Base-by-base conservation (phyloP, 1,284 basidiomycete species). In the Stygiomarasmius scandens region DNA sequence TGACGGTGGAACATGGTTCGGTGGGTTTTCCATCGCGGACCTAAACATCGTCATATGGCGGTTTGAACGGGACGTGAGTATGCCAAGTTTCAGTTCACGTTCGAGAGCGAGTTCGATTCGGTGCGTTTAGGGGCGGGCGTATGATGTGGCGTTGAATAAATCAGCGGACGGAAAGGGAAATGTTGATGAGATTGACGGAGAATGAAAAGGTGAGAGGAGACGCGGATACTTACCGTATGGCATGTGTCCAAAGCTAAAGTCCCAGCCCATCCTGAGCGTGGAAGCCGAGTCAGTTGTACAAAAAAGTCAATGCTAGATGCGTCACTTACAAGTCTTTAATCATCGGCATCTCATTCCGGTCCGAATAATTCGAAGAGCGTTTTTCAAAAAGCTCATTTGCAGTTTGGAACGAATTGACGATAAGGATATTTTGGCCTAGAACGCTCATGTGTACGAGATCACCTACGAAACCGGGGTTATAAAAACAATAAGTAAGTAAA, bases 381-480 rank as follows among this genome's bases (percentile, higher is more conserved):
- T 77, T 79, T 45, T 80, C 79, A 29, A 80, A 77, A 1, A 81
- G 66, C 23, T 79, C 77, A 49, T 68, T 72, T 10, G 74, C 76
- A 9, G 69, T 66, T 49, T 73, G 66, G 49, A 74, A 74, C 3
- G 75, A 71, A 61, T 79, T 79, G 6, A 80, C 69, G 55, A 80
- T 73, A 20, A 80, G 68, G 38, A 79, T 67, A 49, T 76, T 72
- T 55, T 71, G 74, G 20, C 78, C 77, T 16, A 79, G 64, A 6
- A 74, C 71, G n/a, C 68, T 71, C 16, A 80, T 62, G 55, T 77
- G 77, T n/a, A 80, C 73, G 27, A 80, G 66, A 50, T 79, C 74
- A 2, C 76, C 76, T 77, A 52, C 8, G 12, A n/a, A 24, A 14
- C 6, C 5, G 29, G 12, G 29, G 12, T 12, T 12, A 5, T 3